Evolutionary conservation across 495 filamentous ascomycete species (phyloP), one percentile per base, ranked within the genome.

Genomic region (Pseudomonodictys pantanalensis): DNA sequence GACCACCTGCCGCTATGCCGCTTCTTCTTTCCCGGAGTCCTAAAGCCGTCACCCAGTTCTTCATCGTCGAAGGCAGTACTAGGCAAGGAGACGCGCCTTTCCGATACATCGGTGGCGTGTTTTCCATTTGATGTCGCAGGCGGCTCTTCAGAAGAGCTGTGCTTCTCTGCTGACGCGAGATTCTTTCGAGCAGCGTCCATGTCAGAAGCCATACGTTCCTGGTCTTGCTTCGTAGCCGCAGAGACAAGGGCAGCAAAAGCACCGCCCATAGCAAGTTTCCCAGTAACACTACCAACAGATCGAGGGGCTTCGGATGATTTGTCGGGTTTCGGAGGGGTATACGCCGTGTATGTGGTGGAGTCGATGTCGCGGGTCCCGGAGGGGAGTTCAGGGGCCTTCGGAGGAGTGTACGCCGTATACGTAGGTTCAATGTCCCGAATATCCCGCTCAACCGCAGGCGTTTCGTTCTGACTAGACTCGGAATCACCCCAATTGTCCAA

Each of bases 11-110:
- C 67, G 49, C 68, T 72, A 57, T 60, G 33, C 65, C 63, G 54
- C 62, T 70, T 71, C 46, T 68, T 64, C 41, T 69, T 67, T 56
- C 68, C 73, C 8, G 65, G 61, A 20, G 50, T 67, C 28, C 67
- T 69, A 29, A 60, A n/a, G n/a, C n/a, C 44, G 43, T 71, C 71
- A 25, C 38, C 35, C 20, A 66, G 47, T 10, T 67, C 67, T 22
- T 61, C 56, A 28, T 68, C 63, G 17, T 70, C 50, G 24, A 59
- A 64, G 0, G 67, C 63, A 29, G 55, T 66, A 24, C 45, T 55
- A 24, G 63, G 59, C 30, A 64, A 66, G 0, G 61, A 65, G 24
- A 52, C 30, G 11, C 52, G 42, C 4, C 20, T 29, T 3, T 50
- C 56, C n/a, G 23, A 18, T 30, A 43, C 38, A 9, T 24, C 28